phyloP scores from a whole-genome alignment of 2,329 filamentous ascomycete species.

The Blumeriella jaapii region DNA sequence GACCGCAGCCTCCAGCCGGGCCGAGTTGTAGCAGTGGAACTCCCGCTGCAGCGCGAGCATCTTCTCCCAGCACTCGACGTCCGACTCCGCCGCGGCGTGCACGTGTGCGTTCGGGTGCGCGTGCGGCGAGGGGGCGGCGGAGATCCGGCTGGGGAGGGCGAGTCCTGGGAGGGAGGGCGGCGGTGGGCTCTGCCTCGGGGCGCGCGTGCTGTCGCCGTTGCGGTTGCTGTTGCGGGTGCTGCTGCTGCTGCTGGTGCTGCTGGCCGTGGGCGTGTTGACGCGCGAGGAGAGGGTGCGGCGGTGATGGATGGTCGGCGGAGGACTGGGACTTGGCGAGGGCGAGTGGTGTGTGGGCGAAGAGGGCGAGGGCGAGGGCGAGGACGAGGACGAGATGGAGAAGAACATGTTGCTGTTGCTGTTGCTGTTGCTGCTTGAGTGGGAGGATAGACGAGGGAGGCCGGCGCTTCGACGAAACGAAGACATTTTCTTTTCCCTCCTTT shows the following conservation, averaged over 20 bases:
- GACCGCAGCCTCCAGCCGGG: constrained; percentile 24
- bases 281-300: constrained; percentile 5
- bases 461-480: neutral
- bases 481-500: neutral
- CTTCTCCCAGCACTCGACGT: constrained; percentile 21
- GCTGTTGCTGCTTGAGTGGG: neutral
- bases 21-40: constrained; percentile 26
- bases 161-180: constrained; percentile 7
- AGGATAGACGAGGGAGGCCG: neutral
- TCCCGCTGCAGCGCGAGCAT: constrained; percentile 24
- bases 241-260: neutral
- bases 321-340: constrained; percentile 2
- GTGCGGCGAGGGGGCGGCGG: too few species aligned
- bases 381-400: neutral
- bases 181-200: constrained; percentile 6
- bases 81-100: constrained; percentile 6
- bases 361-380: constrained; percentile 1
- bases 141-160: constrained; percentile 2
- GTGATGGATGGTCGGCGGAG: constrained; percentile 6
- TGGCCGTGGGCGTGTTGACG: neutral
- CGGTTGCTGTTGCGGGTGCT: neutral
- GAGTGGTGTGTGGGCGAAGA: constrained; percentile 1
- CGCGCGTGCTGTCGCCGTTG: neutral
- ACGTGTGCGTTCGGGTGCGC: neutral
- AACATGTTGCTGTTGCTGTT: neutral